phyloP scores from a whole-genome alignment of 139 green algal species.

The Closterium sp. region DNA sequence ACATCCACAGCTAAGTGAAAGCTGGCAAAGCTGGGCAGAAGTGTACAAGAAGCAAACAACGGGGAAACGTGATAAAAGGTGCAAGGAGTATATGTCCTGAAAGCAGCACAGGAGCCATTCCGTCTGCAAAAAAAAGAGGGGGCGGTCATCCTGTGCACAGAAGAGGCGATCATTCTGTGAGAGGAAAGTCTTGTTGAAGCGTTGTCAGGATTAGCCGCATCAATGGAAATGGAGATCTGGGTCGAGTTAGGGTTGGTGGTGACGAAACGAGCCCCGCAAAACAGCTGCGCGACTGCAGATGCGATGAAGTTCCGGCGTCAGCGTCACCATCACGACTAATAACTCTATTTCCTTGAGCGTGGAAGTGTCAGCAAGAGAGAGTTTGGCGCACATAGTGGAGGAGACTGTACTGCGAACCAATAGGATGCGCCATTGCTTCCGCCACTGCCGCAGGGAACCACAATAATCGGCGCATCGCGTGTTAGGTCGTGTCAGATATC shows the following conservation, averaged over 20 bases:
- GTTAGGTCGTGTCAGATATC: neutral
- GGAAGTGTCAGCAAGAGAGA: neutral
- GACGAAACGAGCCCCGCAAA: no score
- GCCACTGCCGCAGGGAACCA: no score
- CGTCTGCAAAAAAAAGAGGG: neutral
- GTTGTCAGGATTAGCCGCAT: neutral
- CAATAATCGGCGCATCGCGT: neutral
- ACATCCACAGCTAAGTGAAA: neutral
- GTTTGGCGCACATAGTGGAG: neutral
- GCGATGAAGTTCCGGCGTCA: neutral
- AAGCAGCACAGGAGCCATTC: neutral
- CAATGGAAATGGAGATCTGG: neutral
- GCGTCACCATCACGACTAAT: neutral
- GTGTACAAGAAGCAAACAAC: neutral
- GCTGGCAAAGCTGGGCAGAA: neutral
- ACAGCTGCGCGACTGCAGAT: neutral
- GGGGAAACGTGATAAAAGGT: neutral
- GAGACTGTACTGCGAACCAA: no score
- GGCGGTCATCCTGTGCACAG: no score
- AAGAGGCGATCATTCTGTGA: no score
- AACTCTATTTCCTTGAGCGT: neutral
- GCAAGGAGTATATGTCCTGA: neutral
- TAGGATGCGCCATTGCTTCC: no score
- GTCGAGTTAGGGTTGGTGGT: no score
- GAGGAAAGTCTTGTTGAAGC: no score